Evolutionary conservation across 345 rosid genomes (phyloP), one percentile per base, ranked within the genome.

Genomic region (Hibiscus syriacus): DNA sequence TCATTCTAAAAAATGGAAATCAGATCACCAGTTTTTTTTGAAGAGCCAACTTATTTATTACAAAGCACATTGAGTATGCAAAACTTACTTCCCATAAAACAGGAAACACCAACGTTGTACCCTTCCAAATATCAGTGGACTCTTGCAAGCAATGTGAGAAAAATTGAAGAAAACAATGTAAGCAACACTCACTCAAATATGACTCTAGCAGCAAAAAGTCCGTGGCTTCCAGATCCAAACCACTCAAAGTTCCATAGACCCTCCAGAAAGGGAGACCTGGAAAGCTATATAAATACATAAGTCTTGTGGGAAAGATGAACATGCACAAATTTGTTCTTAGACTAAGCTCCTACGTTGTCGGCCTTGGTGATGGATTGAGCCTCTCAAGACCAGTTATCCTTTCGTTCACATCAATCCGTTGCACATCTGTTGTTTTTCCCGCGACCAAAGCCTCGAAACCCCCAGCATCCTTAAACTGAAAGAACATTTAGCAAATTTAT

Each of bases 241-340:
- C 99, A 94, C 78, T 90, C 95, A 22, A 94, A 89, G 67, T 81
- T 89, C 99, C 99, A 94, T 25, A 80, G 81, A 17, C 97, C 97
- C 80, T 94, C 91, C 53, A 94, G 78, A 79, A 67, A 89, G n/a
- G 97, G 97, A 39, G 97, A 90, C 90, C 98, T 93, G 88, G 50
- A 77, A 76, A 81, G 84, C 87, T 82, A 82, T 77, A 76, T 46
- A 76, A 82, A 78, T 81, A 79, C 73, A 67, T 78, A 73, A 65
- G 45, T n/a, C 73, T 39, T 41, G 27, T 48, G 23, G 68, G 38
- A 66, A n/a, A 72, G 14, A 69, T 16, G 39, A 43, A 71, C 25
- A 32, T 14, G 22, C 38, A 59, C 62, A 66, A 19, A 12, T 38
- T 29, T 17, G 55, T 49, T 25, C 61, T 66, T 46, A 22, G 56